phyloP scores from a whole-genome alignment of 768 basidiomycete genomes.

The Lactarius sanguifluus region DNA sequence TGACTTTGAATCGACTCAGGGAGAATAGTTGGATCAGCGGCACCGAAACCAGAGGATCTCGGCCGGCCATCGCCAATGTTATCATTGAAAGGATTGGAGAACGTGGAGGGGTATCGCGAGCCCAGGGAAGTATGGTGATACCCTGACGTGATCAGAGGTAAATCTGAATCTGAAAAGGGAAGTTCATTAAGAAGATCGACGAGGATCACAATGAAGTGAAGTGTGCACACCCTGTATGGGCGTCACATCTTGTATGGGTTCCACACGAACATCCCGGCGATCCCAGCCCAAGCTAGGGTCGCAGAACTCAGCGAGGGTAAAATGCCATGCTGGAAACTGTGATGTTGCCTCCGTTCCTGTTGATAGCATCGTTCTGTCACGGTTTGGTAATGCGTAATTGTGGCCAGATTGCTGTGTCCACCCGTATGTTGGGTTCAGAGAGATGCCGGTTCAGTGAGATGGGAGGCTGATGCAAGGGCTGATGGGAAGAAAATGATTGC shows the following conservation, averaged over 20 bases:
- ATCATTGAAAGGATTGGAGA: slow-evolving; percentile 22
- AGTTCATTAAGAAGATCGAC: slow-evolving; percentile 23
- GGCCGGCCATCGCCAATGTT: slow-evolving; percentile 16
- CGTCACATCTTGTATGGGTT: slow-evolving; percentile 16
- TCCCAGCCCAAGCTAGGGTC: slow-evolving; percentile 26
- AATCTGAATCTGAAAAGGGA: slow-evolving; percentile 17
- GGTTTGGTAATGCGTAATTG: slow-evolving; percentile 10
- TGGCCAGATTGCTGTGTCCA: slow-evolving; percentile 3
- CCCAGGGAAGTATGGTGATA: slow-evolving; percentile 11
- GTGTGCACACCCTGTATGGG: slow-evolving; percentile 14
- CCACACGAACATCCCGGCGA: slow-evolving; percentile 12
- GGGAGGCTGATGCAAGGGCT: neutral
- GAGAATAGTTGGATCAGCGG: slow-evolving; percentile 24
- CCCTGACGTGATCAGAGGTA: slow-evolving; percentile 19
- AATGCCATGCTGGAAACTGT: slow-evolving; percentile 20
- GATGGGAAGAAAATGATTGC: slow-evolving; percentile 13
- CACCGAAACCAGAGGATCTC: slow-evolving; percentile 21
- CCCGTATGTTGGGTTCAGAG: slow-evolving; percentile 25
- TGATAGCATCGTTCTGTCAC: slow-evolving; percentile 13
- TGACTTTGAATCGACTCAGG: slow-evolving; percentile 14
- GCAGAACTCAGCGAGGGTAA: slow-evolving; percentile 19
- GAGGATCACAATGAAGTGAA: slow-evolving; percentile 14
- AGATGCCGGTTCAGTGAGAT: slow-evolving; percentile 16
- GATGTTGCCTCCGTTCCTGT: slow-evolving; percentile 9
- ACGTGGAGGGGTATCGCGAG: slow-evolving; percentile 12